Conservation (phyloP, 2,329 filamentous ascomycete genomes). For the Colletotrichum sp. region DNA sequence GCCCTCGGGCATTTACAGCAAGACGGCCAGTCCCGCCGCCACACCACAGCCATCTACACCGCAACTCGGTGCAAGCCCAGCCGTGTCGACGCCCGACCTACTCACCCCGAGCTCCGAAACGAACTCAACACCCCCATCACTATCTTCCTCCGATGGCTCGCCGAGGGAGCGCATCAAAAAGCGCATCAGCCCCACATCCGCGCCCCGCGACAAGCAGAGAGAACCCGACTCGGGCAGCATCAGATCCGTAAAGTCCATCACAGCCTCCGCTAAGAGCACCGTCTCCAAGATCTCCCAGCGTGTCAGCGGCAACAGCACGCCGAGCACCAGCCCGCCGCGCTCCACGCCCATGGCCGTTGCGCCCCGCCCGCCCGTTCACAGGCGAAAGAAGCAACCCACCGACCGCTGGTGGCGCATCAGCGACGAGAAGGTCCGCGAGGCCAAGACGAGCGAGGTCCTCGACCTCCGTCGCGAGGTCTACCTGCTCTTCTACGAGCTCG, state of each 20-base stretch:
- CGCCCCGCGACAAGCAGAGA: conserved; percentile 37
- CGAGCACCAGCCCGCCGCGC: conserved; percentile 23
- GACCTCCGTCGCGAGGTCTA: conserved; percentile 97
- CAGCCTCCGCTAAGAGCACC: conserved; percentile 60
- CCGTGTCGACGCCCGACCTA: conserved; percentile 53
- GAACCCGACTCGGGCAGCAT: conserved; percentile 58
- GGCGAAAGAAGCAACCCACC: conserved; percentile 59
- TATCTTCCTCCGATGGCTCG: conserved; percentile 35
- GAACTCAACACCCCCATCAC: conserved; percentile 41
- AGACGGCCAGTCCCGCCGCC: conserved; percentile 57
- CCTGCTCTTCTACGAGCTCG: conserved; percentile 92
- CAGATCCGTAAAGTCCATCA: conserved; percentile 62
- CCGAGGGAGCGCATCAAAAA: conserved; percentile 19
- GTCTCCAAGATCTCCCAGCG: conserved; percentile 53
- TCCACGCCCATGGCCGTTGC: conserved; percentile 25
- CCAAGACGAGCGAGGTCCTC: conserved; percentile 88
- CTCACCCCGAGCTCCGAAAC: conserved; percentile 41
- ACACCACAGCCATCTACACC: conserved; percentile 57
- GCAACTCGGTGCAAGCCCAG: conserved; percentile 45
- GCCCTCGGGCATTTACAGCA: conserved; percentile 75
- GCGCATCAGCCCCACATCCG: conserved; percentile 17
- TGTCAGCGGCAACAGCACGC: conserved; percentile 24
- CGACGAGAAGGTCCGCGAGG: conserved; percentile 94
- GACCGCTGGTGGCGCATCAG: conserved; percentile 98
- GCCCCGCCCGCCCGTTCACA: conserved; percentile 25